Percentiles rank a stretch among this genome's conserved stretches.
These are phyloP conservation scores for Stipa capillata DNA, from an alignment of 176 grass and related monocot genomes.

Conservation along the genomic window DNA sequence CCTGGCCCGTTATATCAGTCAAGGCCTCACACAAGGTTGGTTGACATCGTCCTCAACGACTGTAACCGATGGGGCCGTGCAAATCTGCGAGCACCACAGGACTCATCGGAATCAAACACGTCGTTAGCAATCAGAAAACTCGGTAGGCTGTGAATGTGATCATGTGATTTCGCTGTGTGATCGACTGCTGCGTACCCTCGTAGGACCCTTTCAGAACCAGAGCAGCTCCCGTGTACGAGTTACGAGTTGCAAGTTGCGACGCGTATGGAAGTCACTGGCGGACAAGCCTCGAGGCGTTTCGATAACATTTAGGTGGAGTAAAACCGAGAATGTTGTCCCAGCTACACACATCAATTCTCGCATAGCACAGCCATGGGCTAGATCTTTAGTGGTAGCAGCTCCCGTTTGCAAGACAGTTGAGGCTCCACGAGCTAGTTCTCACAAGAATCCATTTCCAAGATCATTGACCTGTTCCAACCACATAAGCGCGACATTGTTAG, in stretches of 20 bases:
- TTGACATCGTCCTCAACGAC: background rate
- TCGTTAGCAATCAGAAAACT: background rate
- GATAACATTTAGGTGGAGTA: background rate
- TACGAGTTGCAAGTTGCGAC: background rate
- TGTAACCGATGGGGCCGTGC: no score
- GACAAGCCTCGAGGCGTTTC: background rate
- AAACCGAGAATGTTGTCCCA: background rate
- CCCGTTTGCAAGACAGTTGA: background rate
- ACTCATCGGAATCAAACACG: background rate
- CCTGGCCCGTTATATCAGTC: background rate
- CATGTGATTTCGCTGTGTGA: background rate
- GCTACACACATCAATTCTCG: background rate
- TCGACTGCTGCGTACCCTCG: no score
- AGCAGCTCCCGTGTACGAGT: background rate
- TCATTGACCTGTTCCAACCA: background rate
- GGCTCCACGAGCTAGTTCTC: background rate
- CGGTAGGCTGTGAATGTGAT: background rate
- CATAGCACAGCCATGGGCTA: background rate
- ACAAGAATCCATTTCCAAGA: background rate
- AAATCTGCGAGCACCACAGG: background rate
- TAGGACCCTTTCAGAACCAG: background rate
- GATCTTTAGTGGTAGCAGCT: background rate
- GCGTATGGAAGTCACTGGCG: background rate
- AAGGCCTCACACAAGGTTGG: background rate
- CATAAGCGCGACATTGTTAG: background rate